A percentile compares a stretch with the other conserved stretches of the same genome.
Conservation (phyloP, 768 basidiomycete genomes). For the Thelephora ganbajun region DNA sequence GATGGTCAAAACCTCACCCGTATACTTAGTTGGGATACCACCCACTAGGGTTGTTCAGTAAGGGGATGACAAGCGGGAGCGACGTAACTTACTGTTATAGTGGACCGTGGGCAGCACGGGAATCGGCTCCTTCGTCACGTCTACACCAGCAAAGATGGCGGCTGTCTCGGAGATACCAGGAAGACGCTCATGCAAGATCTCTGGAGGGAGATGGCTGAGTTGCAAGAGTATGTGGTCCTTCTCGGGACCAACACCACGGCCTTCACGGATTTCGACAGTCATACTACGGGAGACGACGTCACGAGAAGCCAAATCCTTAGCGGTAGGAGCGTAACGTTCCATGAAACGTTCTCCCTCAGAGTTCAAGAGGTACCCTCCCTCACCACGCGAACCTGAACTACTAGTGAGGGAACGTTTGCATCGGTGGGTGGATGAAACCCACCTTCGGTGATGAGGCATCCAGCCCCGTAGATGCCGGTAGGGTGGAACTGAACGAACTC, state of each 20-base stretch:
- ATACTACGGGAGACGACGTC: conserved; percentile 99
- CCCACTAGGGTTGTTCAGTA: conserved; percentile 52
- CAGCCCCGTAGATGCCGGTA: conserved; percentile 98
- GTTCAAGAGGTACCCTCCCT: conserved; percentile 97
- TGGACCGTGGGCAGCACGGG: conserved; percentile 97
- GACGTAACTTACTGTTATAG: conserved; percentile 74
- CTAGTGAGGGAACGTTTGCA: conserved; percentile 2
- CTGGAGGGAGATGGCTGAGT: conserved; percentile 91
- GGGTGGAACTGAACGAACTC: conserved; percentile 99
- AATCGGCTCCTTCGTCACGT: conserved; percentile 99
- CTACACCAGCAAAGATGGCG: conserved; percentile 96
- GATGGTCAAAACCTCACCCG: conserved; percentile 87
- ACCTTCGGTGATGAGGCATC: conserved; percentile 98
- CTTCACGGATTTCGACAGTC: conserved; percentile 98
- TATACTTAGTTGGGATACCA: conserved; percentile 97
- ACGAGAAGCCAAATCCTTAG: conserved; percentile 98
- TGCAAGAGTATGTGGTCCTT: conserved; percentile 97
- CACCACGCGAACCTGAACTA: conserved; percentile 81
- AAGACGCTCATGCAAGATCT: conserved; percentile 89
- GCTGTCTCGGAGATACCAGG: conserved; percentile 99
- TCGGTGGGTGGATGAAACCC: conserved; percentile 6
- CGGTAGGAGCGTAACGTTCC: conserved; percentile 99
- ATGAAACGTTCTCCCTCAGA: conserved; percentile 99
- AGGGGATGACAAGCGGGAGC: not conserved
- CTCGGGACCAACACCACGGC: conserved; percentile 96